phyloP scores from a whole-genome alignment of 192 early-diverging fungal genomes.

The Coemansia umbellata region DNA sequence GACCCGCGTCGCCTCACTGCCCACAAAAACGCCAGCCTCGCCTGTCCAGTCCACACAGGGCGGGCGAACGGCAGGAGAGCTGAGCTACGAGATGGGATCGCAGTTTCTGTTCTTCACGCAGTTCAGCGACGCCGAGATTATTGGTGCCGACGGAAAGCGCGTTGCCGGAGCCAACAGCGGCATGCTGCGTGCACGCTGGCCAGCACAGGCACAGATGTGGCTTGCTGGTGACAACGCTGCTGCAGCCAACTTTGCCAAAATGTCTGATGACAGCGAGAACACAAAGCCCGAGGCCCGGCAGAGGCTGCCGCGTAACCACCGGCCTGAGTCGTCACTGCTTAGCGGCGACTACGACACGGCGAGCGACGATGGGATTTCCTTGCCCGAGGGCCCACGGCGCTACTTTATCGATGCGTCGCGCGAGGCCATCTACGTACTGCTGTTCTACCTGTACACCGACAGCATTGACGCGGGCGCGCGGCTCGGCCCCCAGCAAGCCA shows the following conservation, averaged over 20 bases:
- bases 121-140: slow-evolving; percentile 40
- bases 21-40: background rate
- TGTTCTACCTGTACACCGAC: slow-evolving; percentile 68
- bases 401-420: slow-evolving; percentile 39
- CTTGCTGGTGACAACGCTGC: slow-evolving; percentile 7
- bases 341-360: slow-evolving; percentile 17
- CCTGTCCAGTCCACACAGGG: too few species aligned
- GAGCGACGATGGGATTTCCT: slow-evolving; percentile 4
- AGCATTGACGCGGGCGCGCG: slow-evolving; percentile 65
- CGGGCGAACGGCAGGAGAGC: slow-evolving; percentile 1
- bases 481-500: slow-evolving; percentile 53
- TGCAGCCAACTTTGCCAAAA: slow-evolving; percentile 5
- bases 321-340: slow-evolving; percentile 39
- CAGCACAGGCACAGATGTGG: slow-evolving; percentile 39
- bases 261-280: background rate
- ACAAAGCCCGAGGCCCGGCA: background rate
- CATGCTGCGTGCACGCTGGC: slow-evolving; percentile 46
- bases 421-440: slow-evolving; percentile 56
- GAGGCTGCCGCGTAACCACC: slow-evolving; percentile 1
- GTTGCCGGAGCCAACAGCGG: slow-evolving; percentile 40
- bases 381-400: slow-evolving; percentile 37
- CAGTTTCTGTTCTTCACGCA: slow-evolving; percentile 45
- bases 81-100: slow-evolving; percentile 37
- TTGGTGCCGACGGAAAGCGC: slow-evolving; percentile 22
- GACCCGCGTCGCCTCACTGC: slow-evolving; percentile 6